These are phyloP conservation scores for Vigna radiata DNA, from an alignment of 306 rosid species.

Conservation along the genomic window DNA sequence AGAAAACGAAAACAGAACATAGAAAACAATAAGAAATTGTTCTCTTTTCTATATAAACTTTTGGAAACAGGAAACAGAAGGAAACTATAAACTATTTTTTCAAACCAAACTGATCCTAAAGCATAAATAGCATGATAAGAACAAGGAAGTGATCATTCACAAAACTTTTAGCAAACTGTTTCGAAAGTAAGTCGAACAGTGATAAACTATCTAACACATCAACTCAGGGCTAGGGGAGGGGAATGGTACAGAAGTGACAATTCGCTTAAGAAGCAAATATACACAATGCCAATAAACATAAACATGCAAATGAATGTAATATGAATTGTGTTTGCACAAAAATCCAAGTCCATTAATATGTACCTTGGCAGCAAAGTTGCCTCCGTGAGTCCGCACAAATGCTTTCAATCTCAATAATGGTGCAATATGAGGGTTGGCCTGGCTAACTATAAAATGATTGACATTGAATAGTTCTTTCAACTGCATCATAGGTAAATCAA, in stretches of 20 bases:
- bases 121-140: no score
- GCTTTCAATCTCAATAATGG: conserved; percentile 88
- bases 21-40: neutral
- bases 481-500: conserved; percentile 98
- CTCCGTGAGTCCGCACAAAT: conserved; percentile 81
- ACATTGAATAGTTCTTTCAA: conserved; percentile 93
- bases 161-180: neutral
- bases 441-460: conserved; percentile 95
- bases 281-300: conserved; percentile 32
- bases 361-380: conserved; percentile 98
- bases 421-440: conserved; percentile 95
- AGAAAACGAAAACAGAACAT: no score
- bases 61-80: neutral
- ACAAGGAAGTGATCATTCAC: neutral
- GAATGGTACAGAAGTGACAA: neutral
- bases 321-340: neutral
- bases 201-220: neutral
- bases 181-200: neutral
- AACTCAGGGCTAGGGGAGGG: neutral
- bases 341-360: conserved; percentile 38
- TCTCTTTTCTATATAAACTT: neutral
- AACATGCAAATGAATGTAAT: neutral
- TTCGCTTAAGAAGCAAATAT: neutral
- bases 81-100: neutral
- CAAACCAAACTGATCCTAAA: neutral